Percentiles rank a stretch among this genome's conserved stretches.
phyloP scores from a whole-genome alignment of 345 rosid genomes.

The Boechera retrofracta region DNA sequence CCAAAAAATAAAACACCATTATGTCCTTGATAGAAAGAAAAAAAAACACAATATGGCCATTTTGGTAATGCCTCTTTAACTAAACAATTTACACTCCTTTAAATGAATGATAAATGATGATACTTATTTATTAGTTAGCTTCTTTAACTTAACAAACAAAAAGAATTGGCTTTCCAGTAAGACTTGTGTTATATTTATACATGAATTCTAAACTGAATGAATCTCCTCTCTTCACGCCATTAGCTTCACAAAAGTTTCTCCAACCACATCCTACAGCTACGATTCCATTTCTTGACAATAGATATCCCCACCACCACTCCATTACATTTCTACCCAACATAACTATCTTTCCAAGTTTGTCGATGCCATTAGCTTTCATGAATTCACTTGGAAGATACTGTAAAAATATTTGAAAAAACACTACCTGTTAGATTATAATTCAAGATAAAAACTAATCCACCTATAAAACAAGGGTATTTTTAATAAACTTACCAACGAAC shows the following conservation, averaged over 20 bases:
- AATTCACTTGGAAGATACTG: constrained; percentile 22
- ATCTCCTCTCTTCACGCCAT: not conserved
- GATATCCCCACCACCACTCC: not conserved
- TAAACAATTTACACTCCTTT: not conserved
- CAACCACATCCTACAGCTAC: not conserved
- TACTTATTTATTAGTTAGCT: not conserved
- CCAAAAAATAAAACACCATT: no score
- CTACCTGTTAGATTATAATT: not conserved
- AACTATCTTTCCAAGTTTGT: constrained; percentile 2
- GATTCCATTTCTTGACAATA: not conserved
- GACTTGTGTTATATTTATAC: not conserved
- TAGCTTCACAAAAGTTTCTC: not conserved
- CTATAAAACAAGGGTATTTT: not conserved
- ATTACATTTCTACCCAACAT: not conserved
- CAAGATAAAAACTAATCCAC: not conserved
- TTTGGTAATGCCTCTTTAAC: not conserved
- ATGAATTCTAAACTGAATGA: not conserved
- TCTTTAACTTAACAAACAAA: not conserved
- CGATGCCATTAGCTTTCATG: constrained; percentile 18
- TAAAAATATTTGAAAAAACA: not conserved
- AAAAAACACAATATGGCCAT: no score
- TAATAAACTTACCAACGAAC: not conserved
- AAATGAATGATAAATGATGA: not conserved
- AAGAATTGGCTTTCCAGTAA: not conserved
- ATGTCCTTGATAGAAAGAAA: no score